Conservation (phyloP, 306 rosid genomes). For the Vigna trinervia region DNA sequence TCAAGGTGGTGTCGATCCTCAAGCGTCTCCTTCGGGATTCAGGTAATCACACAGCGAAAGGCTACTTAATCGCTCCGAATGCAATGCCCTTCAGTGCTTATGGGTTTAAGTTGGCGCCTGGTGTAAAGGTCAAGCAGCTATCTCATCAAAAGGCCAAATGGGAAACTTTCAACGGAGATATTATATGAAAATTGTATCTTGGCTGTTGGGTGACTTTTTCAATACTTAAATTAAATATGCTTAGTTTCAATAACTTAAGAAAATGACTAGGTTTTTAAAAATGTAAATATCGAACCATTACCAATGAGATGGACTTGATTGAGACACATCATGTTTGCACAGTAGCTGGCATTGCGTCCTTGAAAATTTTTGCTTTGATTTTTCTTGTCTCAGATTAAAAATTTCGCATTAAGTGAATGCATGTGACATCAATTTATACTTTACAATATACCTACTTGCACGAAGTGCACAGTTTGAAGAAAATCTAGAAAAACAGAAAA, state of each 20-base stretch:
- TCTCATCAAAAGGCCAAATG: slow-evolving; percentile 29
- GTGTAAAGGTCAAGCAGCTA: slow-evolving; percentile 33
- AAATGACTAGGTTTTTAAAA: slow-evolving; percentile 14
- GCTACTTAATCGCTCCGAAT: slow-evolving; percentile 32
- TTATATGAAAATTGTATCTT: slow-evolving; percentile 13
- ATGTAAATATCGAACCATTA: slow-evolving; percentile 48
- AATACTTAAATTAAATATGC: slow-evolving; percentile 28
- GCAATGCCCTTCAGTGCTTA: slow-evolving; percentile 36
- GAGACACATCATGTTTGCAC: not conserved
- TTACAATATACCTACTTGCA: not conserved
- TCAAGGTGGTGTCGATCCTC: slow-evolving; percentile 65
- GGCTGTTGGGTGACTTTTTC: slow-evolving; percentile 30
- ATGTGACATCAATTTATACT: not conserved
- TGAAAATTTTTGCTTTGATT: not conserved
- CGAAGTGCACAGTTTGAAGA: not conserved
- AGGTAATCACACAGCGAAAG: slow-evolving; percentile 53
- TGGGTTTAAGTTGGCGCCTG: slow-evolving; percentile 36
- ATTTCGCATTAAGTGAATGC: not conserved
- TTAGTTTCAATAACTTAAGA: slow-evolving; percentile 34
- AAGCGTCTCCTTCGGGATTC: slow-evolving; percentile 79
- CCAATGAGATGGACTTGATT: slow-evolving; percentile 21
- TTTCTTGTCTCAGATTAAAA: not conserved
- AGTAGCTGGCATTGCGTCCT: not conserved
- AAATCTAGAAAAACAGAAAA: not conserved
- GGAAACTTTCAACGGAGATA: slow-evolving; percentile 8